These are phyloP conservation scores for Solanum microdontum DNA, from an alignment of 257 asterid genomes.

Conservation along the genomic window DNA sequence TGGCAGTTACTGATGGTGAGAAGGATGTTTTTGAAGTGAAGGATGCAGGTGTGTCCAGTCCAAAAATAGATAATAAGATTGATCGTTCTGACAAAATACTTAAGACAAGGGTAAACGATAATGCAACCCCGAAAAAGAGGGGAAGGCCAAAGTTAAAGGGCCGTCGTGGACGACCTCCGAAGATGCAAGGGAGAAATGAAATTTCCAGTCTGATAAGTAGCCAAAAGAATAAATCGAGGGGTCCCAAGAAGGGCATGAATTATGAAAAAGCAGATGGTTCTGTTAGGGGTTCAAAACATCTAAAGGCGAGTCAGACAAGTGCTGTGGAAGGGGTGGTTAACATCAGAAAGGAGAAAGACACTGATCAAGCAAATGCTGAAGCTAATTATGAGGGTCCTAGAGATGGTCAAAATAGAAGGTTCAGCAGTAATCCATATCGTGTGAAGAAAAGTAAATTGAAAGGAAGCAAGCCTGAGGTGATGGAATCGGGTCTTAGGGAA, in stretches of 20 bases:
- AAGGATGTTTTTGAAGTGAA: constrained; percentile 19
- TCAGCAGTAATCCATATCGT: background rate
- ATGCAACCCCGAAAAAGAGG: background rate
- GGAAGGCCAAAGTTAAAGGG: constrained; percentile 8
- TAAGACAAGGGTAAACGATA: background rate
- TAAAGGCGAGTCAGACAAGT: background rate
- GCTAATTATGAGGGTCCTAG: background rate
- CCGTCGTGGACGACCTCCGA: constrained; percentile 29
- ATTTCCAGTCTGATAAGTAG: background rate
- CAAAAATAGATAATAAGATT: constrained; percentile 4
- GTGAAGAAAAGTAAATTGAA: constrained; percentile 2
- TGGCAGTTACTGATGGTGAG: constrained; percentile 34
- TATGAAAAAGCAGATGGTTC: constrained; percentile 2
- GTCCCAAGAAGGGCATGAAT: background rate
- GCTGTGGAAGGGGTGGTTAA: background rate
- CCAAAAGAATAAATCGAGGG: constrained; percentile 1
- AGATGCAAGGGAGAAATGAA: constrained; percentile 7
- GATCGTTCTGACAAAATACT: background rate
- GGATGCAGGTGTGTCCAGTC: constrained; percentile 3
- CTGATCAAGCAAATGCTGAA: background rate
- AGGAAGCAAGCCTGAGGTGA: constrained; percentile 7
- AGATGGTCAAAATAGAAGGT: constrained; percentile 11
- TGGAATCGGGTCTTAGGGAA: constrained; percentile 43
- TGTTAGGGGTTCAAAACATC: constrained; percentile 5
- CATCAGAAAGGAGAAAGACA: background rate